Conservation (phyloP, 2,329 filamentous ascomycete genomes). For the Sarocladium strictum region DNA sequence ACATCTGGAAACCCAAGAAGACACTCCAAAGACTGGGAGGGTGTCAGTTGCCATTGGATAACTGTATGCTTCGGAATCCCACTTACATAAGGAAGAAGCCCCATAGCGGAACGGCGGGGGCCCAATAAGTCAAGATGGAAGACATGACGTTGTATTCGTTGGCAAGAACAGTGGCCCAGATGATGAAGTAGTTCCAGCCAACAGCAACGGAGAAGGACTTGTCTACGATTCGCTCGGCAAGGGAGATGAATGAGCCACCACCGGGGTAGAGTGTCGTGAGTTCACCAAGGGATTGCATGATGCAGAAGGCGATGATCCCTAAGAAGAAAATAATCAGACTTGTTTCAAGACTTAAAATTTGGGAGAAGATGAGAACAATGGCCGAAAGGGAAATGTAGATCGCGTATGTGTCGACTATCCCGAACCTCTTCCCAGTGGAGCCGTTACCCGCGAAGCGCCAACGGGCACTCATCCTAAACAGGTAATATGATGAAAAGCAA, state of each 20-base stretch:
- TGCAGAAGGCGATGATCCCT: conserved; percentile 56
- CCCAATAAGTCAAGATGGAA: conserved; percentile 62
- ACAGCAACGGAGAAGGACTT: conserved; percentile 63
- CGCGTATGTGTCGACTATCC: neutral
- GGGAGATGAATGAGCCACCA: conserved; percentile 64
- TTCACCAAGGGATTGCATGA: conserved; percentile 71
- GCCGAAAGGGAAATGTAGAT: neutral
- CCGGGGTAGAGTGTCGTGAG: conserved; percentile 68
- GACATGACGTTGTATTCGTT: conserved; percentile 68
- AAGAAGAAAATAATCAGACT: conserved; percentile 13
- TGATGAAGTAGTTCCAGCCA: conserved; percentile 67
- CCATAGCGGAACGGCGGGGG: conserved; percentile 54
- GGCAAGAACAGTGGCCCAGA: conserved; percentile 59
- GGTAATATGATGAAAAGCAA: neutral
- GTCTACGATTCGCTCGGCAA: conserved; percentile 66
- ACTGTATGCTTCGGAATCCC: neutral
- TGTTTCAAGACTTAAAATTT: neutral
- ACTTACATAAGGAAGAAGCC: conserved; percentile 47
- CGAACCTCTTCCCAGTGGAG: neutral
- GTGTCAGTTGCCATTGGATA: neutral
- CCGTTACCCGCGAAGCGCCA: neutral
- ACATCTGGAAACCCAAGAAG: conserved; percentile 62
- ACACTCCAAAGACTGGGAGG: conserved; percentile 64
- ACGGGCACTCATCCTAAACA: neutral
- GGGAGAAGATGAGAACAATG: neutral